Percentiles rank a stretch among this genome's conserved stretches.
Evolutionary conservation across 768 basidiomycete species (phyloP).

Genomic region (Solioccasus polychromus): DNA sequence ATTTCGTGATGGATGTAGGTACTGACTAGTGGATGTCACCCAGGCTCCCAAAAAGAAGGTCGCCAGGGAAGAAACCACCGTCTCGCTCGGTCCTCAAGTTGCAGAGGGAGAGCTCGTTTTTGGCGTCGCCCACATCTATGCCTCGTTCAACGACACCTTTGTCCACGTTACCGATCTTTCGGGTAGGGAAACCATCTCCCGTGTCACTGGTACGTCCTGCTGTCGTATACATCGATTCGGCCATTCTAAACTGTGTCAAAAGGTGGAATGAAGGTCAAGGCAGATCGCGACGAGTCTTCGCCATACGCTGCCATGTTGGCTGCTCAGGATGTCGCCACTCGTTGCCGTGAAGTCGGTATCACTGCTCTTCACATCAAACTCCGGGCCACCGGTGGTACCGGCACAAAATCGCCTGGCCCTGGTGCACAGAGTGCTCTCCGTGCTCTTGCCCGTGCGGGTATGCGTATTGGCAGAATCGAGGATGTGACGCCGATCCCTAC

Average conservation of each 20-base stretch:
- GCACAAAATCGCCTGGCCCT: slow-evolving; percentile 98
- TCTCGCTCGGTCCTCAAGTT: slow-evolving; percentile 93
- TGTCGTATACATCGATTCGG: background rate
- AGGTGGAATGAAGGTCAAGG: slow-evolving; percentile 99
- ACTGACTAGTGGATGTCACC: slow-evolving; percentile 50
- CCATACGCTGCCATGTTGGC: slow-evolving; percentile 98
- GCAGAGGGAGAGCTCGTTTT: slow-evolving; percentile 96
- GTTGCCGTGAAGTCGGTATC: slow-evolving; percentile 98
- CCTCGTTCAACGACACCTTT: slow-evolving; percentile 99
- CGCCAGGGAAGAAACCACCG: slow-evolving; percentile 76
- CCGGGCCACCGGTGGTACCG: slow-evolving; percentile 96
- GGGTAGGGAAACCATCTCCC: slow-evolving; percentile 98
- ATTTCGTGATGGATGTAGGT: slow-evolving; percentile 45
- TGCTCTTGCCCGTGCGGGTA: slow-evolving; percentile 96
- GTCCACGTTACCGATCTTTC: slow-evolving; percentile 99
- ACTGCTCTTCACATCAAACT: slow-evolving; percentile 99
- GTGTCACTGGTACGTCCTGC: slow-evolving; percentile 78
- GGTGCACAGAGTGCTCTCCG: slow-evolving; percentile 98
- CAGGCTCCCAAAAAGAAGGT: slow-evolving; percentile 87
- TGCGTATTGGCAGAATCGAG: slow-evolving; percentile 97
- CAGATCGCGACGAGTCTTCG: slow-evolving; percentile 98
- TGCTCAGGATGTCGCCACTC: slow-evolving; percentile 92
- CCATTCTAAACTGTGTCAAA: slow-evolving; percentile 23
- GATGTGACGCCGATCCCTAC: slow-evolving; percentile 98
- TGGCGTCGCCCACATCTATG: slow-evolving; percentile 98